phyloP scores from a whole-genome alignment of 2,329 filamentous ascomycete genomes.

The Colletotrichum plurivorum region DNA sequence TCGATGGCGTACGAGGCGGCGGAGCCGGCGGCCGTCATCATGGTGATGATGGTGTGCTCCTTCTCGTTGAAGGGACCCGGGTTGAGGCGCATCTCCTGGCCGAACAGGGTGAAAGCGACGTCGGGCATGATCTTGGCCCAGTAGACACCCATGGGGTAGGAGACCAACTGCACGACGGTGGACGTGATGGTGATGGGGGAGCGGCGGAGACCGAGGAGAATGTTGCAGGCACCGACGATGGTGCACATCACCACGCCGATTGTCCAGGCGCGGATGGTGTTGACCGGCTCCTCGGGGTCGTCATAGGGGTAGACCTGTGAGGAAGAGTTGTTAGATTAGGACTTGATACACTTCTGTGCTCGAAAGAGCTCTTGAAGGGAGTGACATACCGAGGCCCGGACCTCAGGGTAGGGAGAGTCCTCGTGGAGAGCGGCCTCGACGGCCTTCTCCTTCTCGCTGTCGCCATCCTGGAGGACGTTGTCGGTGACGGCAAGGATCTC shows the following conservation, averaged over 20 bases:
- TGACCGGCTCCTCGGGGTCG: slow-evolving; percentile 66
- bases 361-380: background rate
- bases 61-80: slow-evolving; percentile 62
- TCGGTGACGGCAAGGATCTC: slow-evolving; percentile 68
- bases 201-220: slow-evolving; percentile 64
- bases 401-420: slow-evolving; percentile 70
- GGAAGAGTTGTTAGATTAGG: slow-evolving; percentile 29
- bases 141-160: slow-evolving; percentile 61
- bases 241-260: slow-evolving; percentile 72
- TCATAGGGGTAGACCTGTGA: slow-evolving; percentile 45
- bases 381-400: slow-evolving; percentile 49
- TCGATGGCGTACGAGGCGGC: slow-evolving; percentile 54
- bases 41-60: slow-evolving; percentile 64
- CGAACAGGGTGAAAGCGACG: slow-evolving; percentile 49
- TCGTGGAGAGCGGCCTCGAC: slow-evolving; percentile 64
- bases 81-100: slow-evolving; percentile 52
- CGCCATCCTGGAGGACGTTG: slow-evolving; percentile 58
- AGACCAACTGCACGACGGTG: slow-evolving; percentile 68
- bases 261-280: slow-evolving; percentile 72
- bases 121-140: slow-evolving; percentile 53
- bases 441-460: slow-evolving; percentile 60
- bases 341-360: too few species aligned
- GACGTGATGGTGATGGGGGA: slow-evolving; percentile 66
- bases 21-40: slow-evolving; percentile 57
- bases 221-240: slow-evolving; percentile 69